These are phyloP conservation scores for Lachnellula cervina DNA, from an alignment of 2,329 filamentous ascomycete species.

Conservation along the genomic window DNA sequence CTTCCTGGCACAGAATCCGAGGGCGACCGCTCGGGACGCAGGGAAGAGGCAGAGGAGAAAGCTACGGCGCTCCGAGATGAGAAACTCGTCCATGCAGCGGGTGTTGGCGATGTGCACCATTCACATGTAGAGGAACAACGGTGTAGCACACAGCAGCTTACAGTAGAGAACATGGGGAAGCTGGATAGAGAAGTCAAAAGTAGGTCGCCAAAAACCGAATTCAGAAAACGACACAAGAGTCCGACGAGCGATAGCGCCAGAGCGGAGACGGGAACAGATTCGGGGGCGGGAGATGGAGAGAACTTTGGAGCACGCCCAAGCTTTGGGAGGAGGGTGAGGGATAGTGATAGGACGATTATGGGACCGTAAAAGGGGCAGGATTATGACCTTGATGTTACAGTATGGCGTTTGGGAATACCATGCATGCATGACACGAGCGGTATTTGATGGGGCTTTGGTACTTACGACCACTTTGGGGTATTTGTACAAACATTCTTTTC, in stretches of 20 bases:
- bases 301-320: neutral
- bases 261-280: neutral
- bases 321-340: conserved; percentile 3
- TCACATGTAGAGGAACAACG: neutral
- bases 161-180: conserved; percentile 50
- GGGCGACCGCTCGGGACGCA: conserved; percentile 40
- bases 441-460: neutral
- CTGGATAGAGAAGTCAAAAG: conserved; percentile 34
- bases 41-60: conserved; percentile 50
- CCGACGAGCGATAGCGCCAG: neutral
- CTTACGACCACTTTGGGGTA: neutral
- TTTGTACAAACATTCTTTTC: neutral
- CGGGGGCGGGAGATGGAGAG: neutral
- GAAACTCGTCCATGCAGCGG: conserved; percentile 40
- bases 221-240: conserved; percentile 4
- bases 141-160: conserved; percentile 40
- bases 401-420: neutral
- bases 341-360: conserved; percentile 11
- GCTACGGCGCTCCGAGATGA: conserved; percentile 49
- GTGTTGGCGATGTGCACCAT: conserved; percentile 28
- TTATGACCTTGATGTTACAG: neutral
- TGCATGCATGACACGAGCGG: neutral
- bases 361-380: neutral
- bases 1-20: conserved; percentile 33
- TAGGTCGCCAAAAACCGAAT: neutral